Evolutionary conservation across 2,329 filamentous ascomycete species (phyloP).

Genomic region (Phaeomoniella chlamydospora): DNA sequence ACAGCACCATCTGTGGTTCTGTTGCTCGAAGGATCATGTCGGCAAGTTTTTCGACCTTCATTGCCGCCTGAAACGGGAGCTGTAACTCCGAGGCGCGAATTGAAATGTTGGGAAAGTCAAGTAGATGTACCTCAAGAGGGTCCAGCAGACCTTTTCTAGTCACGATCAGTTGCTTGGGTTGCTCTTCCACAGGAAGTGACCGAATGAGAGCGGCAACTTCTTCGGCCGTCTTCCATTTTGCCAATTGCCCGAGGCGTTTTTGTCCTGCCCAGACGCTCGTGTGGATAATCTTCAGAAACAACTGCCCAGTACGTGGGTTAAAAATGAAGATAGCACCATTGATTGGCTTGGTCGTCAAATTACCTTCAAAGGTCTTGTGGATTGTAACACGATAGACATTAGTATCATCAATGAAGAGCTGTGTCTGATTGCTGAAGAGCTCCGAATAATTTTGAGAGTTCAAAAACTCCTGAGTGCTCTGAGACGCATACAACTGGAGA

Average conservation of each 20-base stretch:
- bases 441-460: constrained; percentile 99
- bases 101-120: constrained; percentile 98
- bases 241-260: constrained; percentile 94
- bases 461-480: constrained; percentile 97
- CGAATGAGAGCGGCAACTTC: constrained; percentile 96
- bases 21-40: constrained; percentile 98
- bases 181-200: constrained; percentile 90
- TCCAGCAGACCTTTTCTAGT: constrained; percentile 94
- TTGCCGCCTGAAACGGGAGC: constrained; percentile 95
- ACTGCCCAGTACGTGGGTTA: constrained; percentile 92
- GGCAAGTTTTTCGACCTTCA: constrained; percentile 98
- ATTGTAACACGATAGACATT: constrained; percentile 99
- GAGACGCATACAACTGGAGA: constrained; percentile 91
- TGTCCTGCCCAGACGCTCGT: constrained; percentile 98
- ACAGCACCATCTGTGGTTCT: constrained; percentile 98
- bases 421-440: constrained; percentile 96
- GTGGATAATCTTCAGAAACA: constrained; percentile 99
- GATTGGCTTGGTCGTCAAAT: constrained; percentile 97
- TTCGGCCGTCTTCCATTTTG: constrained; percentile 99
- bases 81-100: constrained; percentile 95
- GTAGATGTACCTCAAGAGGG: constrained; percentile 88
- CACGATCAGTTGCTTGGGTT: constrained; percentile 96
- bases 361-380: constrained; percentile 98
- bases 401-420: constrained; percentile 97
- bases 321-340: constrained; percentile 99